A percentile compares a stretch with the other conserved stretches of the same genome.
Conservation (phyloP, 2,329 filamentous ascomycete species). For the Teratosphaeria nubilosa region DNA sequence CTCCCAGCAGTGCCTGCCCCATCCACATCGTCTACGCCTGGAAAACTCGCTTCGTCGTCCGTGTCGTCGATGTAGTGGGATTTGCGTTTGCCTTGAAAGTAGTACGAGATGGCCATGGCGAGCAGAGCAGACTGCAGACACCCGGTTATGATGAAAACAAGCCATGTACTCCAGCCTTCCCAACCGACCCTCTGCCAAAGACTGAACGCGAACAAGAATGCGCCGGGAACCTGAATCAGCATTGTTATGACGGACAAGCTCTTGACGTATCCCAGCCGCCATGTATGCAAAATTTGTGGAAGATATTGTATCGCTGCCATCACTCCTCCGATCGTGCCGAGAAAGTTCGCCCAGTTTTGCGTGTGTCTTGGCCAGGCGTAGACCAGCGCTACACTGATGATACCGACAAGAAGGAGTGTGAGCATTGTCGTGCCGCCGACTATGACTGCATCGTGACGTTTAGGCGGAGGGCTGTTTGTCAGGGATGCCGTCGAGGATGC, state of each 20-base stretch:
- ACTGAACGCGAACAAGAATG: constrained; percentile 79
- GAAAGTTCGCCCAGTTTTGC: constrained; percentile 69
- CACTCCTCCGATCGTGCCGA: constrained; percentile 68
- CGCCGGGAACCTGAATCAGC: constrained; percentile 92
- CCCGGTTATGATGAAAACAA: constrained; percentile 80
- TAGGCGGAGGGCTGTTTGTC: constrained; percentile 46
- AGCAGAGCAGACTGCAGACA: constrained; percentile 73
- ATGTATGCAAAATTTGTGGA: constrained; percentile 90
- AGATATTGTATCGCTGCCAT: constrained; percentile 86
- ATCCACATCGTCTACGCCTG: constrained; percentile 7
- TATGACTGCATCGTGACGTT: constrained; percentile 65
- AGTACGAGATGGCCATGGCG: constrained; percentile 67
- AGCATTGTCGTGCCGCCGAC: constrained; percentile 64
- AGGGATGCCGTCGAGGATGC: constrained; percentile 24
- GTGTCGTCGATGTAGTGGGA: background rate
- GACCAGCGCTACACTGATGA: constrained; percentile 56
- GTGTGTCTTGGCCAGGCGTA: constrained; percentile 54
- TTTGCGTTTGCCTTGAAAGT: background rate
- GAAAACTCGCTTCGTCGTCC: background rate
- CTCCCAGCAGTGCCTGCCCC: background rate
- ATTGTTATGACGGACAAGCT: constrained; percentile 96
- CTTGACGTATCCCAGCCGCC: constrained; percentile 71
- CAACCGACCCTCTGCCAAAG: constrained; percentile 60
- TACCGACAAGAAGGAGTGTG: constrained; percentile 62
- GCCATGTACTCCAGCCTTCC: constrained; percentile 91